Percentiles rank a stretch among this genome's conserved stretches.
These are phyloP conservation scores for Ustilago shanxiensis DNA, from an alignment of 1,284 basidiomycete genomes.

Conservation along the genomic window DNA sequence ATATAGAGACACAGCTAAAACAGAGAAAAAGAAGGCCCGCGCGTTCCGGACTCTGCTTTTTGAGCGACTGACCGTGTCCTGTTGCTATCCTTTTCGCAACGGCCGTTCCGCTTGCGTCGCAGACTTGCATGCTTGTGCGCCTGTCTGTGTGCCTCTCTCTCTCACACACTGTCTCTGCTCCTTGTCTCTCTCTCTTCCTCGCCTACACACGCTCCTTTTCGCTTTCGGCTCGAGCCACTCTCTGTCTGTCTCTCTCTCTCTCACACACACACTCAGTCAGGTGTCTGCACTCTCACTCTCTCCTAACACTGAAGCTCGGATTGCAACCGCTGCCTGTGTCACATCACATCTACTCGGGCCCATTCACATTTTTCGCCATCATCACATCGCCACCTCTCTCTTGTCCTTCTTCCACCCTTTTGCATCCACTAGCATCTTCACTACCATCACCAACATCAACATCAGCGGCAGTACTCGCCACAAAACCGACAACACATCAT, in stretches of 20 bases:
- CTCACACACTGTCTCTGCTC: neutral
- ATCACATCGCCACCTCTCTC: neutral
- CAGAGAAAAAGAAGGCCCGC: constrained; percentile 10
- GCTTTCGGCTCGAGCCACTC: constrained; percentile 6
- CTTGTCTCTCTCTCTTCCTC: too few relatives aligned
- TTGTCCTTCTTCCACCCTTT: neutral
- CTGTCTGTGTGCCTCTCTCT: constrained; percentile 4
- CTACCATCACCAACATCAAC: neutral
- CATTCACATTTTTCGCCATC: neutral
- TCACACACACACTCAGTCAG: too few relatives aligned
- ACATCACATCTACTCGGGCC: neutral
- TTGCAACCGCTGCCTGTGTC: constrained; percentile 1
- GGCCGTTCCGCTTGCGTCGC: constrained; percentile 34
- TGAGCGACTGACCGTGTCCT: neutral
- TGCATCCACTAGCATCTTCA: neutral
- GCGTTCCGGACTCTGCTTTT: constrained; percentile 5
- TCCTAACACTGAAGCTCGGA: neutral
- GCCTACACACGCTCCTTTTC: constrained; percentile 4
- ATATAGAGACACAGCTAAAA: too few relatives aligned
- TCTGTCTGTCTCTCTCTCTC: neutral
- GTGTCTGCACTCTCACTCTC: neutral
- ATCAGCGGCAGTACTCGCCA: neutral
- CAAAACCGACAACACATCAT: neutral
- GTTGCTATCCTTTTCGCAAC: neutral
- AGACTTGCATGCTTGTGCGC: constrained; percentile 18